These are phyloP conservation scores for Pseudisothecium myosuroides DNA, from an alignment of 225 moss, liverwort and hornwort genomes.

Conservation along the genomic window DNA sequence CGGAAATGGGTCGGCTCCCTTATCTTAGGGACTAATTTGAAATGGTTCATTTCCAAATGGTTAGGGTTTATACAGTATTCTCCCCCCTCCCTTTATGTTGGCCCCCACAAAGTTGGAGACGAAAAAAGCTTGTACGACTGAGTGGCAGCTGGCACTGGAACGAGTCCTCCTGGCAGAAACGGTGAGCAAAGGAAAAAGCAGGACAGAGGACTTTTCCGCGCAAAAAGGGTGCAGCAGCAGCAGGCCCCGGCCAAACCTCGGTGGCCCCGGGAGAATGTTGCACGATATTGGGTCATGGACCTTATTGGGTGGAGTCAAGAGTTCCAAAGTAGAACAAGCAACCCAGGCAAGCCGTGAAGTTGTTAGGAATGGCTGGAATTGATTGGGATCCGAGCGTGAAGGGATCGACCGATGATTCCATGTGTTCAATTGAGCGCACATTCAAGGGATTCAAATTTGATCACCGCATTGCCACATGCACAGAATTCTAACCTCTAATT, in stretches of 20 bases:
- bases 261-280: neutral
- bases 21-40: neutral
- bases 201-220: neutral
- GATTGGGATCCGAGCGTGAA: neutral
- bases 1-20: no score
- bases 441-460: no score
- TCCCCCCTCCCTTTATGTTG: neutral
- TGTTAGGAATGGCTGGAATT: neutral
- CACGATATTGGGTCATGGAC: neutral
- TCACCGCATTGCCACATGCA: no score
- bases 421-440: no score
- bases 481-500: no score
- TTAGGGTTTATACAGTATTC: no score
- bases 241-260: no score
- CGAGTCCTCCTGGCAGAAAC: neutral
- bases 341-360: neutral
- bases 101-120: neutral
- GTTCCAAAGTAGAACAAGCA: neutral
- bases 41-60: no score
- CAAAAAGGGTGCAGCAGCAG: no score
- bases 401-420: neutral
- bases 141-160: neutral
- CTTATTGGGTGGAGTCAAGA: neutral
- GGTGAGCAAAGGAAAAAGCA: neutral
- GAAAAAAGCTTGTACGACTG: no score